These are phyloP conservation scores for Isatis tinctoria DNA, from an alignment of 345 rosid species.

Conservation along the genomic window DNA sequence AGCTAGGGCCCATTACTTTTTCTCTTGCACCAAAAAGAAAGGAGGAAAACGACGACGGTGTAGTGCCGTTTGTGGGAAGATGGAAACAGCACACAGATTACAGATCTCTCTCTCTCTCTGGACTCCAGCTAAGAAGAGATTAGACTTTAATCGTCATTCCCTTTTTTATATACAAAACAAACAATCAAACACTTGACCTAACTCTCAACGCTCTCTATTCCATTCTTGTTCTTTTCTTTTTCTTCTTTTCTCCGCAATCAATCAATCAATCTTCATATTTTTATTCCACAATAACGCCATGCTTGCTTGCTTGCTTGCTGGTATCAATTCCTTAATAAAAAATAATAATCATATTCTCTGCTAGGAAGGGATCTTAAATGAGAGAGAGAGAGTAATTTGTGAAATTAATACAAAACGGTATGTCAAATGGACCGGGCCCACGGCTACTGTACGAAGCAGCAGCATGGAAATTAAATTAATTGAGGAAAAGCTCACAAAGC, in stretches of 20 bases:
- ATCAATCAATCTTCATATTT: not conserved
- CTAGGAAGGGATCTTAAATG: not conserved
- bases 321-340: not conserved
- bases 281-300: not conserved
- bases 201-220: conserved; percentile 18
- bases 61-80: conserved; percentile 11
- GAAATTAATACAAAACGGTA: no score
- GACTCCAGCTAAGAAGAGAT: conserved; percentile 20
- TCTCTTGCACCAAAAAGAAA: not conserved
- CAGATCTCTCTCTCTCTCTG: not conserved
- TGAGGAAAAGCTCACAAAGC: not conserved
- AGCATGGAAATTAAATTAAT: not conserved
- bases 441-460: not conserved
- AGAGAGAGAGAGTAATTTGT: not conserved
- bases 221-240: conserved; percentile 16
- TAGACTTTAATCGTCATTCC: not conserved
- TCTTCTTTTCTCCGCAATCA: not conserved
- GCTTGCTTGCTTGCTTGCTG: no score
- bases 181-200: conserved; percentile 21
- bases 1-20: not conserved
- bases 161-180: not conserved
- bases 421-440: not conserved
- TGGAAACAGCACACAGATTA: conserved; percentile 17
- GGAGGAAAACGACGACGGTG: conserved; percentile 10
- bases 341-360: not conserved